A percentile compares a stretch with the other conserved stretches of the same genome.
Conservation (phyloP, 2,329 filamentous ascomycete species). For the Phyllosticta capitalensis region DNA sequence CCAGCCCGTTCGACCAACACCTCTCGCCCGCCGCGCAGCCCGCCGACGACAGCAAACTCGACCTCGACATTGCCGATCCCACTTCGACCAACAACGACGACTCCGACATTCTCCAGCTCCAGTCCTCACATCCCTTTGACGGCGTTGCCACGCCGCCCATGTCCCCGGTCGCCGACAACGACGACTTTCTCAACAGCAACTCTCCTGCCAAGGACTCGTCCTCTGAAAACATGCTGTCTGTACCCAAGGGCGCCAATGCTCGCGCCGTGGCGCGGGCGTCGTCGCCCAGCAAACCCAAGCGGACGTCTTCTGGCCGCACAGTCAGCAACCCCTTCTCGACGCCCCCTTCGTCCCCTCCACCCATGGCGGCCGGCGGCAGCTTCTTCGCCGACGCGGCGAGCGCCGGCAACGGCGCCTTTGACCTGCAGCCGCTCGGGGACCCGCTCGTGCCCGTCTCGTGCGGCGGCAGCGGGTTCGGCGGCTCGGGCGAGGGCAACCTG, state of each 20-base stretch:
- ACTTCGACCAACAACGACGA: constrained; percentile 21
- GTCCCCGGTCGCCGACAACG: constrained; percentile 25
- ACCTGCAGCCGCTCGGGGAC: constrained; percentile 5
- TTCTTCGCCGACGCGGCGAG: neutral
- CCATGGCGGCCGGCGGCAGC: neutral
- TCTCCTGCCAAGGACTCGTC: neutral
- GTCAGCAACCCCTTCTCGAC: constrained; percentile 27
- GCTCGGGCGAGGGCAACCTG: neutral
- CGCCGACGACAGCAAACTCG: neutral
- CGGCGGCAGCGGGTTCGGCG: neutral
- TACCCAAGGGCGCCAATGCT: constrained; percentile 7
- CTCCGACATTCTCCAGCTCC: constrained; percentile 25
- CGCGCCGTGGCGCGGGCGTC: neutral
- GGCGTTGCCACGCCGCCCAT: constrained; percentile 26
- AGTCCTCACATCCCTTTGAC: constrained; percentile 18
- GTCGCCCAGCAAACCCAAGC: constrained; percentile 1
- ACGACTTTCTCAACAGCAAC: constrained; percentile 7
- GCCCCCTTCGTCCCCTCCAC: constrained; percentile 26
- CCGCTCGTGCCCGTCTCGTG: neutral
- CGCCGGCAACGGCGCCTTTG: neutral
- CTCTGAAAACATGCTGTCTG: neutral
- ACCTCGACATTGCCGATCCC: constrained; percentile 6
- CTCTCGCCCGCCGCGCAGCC: neutral
- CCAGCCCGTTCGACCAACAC: neutral
- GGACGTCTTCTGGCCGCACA: constrained; percentile 4